Conservation (phyloP, 2,329 filamentous ascomycete genomes). For the Bipolaris oryzae region DNA sequence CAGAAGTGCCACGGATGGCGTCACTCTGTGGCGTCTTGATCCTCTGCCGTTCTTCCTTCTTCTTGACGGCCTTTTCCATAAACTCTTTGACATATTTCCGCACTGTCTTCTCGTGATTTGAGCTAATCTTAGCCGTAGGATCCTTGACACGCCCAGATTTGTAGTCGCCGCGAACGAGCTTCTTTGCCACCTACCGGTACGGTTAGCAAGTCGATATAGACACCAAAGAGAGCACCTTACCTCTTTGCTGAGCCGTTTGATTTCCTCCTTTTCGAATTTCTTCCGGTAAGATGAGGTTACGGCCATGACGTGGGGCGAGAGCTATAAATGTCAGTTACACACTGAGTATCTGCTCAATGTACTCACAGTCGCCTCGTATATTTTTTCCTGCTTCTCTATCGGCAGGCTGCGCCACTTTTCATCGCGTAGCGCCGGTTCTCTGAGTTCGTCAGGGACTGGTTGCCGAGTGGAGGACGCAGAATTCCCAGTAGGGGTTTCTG, state of each 20-base stretch:
- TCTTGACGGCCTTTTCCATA: slow-evolving; percentile 82
- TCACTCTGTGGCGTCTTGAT: slow-evolving; percentile 56
- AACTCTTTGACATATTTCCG: slow-evolving; percentile 84
- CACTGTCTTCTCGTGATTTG: slow-evolving; percentile 80
- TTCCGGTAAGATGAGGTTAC: slow-evolving; percentile 86
- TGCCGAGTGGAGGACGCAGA: slow-evolving; percentile 70
- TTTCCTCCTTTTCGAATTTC: slow-evolving; percentile 80
- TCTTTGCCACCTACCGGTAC: slow-evolving; percentile 69
- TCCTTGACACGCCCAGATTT: slow-evolving; percentile 86
- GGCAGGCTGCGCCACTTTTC: slow-evolving; percentile 74
- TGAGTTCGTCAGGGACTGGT: slow-evolving; percentile 60
- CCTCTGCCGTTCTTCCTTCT: slow-evolving; percentile 67
- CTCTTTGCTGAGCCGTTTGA: slow-evolving; percentile 70
- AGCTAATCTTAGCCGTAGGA: slow-evolving; percentile 71
- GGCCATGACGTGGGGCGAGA: slow-evolving; percentile 83
- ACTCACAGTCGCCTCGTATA: slow-evolving; percentile 91
- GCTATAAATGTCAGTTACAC: slow-evolving; percentile 54
- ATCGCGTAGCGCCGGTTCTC: slow-evolving; percentile 57
- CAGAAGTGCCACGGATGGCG: slow-evolving; percentile 24
- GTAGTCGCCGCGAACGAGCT: slow-evolving; percentile 88
- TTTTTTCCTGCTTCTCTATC: slow-evolving; percentile 88
- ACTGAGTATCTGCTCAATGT: not conserved
- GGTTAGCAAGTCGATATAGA: slow-evolving; percentile 15
- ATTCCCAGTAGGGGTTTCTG: slow-evolving; percentile 60
- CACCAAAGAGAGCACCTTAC: slow-evolving; percentile 39